Conservation (phyloP, 176 grass and related monocot genomes). For the Dactylis glomerata region DNA sequence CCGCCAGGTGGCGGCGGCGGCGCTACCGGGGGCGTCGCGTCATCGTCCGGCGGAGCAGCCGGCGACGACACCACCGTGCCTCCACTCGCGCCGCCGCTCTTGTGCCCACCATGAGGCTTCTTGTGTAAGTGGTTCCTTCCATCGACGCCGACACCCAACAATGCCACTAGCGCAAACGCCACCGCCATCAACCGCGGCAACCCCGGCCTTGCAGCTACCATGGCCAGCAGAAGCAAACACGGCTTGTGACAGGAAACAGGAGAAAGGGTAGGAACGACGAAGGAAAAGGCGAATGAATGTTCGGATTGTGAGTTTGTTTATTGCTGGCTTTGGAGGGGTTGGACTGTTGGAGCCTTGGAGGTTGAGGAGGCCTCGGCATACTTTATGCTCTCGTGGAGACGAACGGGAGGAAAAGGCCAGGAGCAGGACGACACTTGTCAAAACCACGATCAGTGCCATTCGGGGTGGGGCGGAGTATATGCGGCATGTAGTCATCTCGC, state of each 20-base stretch:
- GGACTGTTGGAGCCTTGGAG: too few relatives aligned
- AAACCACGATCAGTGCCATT: neutral
- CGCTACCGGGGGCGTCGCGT: neutral
- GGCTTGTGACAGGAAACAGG: slow-evolving; percentile 13
- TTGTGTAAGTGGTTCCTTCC: slow-evolving; percentile 74
- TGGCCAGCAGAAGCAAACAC: neutral
- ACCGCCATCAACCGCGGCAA: slow-evolving; percentile 12
- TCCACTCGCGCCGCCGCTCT: neutral
- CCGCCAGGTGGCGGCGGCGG: neutral
- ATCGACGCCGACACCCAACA: slow-evolving; percentile 24
- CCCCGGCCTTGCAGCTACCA: slow-evolving; percentile 13
- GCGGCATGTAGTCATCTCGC: slow-evolving; percentile 6
- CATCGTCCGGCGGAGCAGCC: slow-evolving; percentile 21
- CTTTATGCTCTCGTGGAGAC: slow-evolving; percentile 25
- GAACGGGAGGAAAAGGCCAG: slow-evolving; percentile 5
- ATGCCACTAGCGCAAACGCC: neutral
- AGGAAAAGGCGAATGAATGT: slow-evolving; percentile 18
- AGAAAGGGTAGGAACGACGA: neutral
- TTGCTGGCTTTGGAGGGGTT: neutral
- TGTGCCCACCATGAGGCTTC: slow-evolving; percentile 36
- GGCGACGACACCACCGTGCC: slow-evolving; percentile 31
- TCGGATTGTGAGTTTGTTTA: neutral
- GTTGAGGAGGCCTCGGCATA: slow-evolving; percentile 23
- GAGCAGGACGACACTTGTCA: slow-evolving; percentile 32
- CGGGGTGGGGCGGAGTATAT: neutral